A percentile compares a stretch with the other conserved stretches of the same genome.
Conservation (phyloP, 1,284 basidiomycete species). For the Volvariella volvacea region DNA sequence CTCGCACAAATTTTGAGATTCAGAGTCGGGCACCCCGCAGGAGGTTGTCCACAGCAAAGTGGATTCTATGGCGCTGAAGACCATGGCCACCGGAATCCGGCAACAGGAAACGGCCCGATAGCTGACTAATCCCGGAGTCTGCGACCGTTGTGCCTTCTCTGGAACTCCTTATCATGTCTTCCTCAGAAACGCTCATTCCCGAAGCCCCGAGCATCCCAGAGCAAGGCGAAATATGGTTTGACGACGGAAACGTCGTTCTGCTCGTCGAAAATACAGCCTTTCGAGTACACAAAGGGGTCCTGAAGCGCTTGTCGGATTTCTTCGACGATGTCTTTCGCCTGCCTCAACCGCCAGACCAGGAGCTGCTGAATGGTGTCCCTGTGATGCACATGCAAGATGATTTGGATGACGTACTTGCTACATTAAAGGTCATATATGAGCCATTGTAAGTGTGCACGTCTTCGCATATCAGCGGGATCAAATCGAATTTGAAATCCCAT, state of each 20-base stretch:
- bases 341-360: slow-evolving; percentile 24
- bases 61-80: too few relatives aligned
- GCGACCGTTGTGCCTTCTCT: too few relatives aligned
- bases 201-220: too few relatives aligned
- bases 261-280: slow-evolving; percentile 25
- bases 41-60: too few relatives aligned
- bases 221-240: slow-evolving; percentile 23
- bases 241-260: slow-evolving; percentile 33
- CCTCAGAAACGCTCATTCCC: too few relatives aligned
- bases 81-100: too few relatives aligned
- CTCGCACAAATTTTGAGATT: too few relatives aligned
- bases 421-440: slow-evolving; percentile 26
- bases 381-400: slow-evolving; percentile 23
- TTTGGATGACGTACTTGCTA: slow-evolving; percentile 23
- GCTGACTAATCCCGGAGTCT: too few relatives aligned
- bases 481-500: not conserved
- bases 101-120: too few relatives aligned
- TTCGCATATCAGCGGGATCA: not conserved
- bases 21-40: too few relatives aligned
- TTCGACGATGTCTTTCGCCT: slow-evolving; percentile 30
- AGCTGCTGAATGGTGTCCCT: slow-evolving; percentile 24
- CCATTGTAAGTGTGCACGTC: slow-evolving; percentile 23
- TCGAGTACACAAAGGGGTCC: slow-evolving; percentile 31
- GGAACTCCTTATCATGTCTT: too few relatives aligned
- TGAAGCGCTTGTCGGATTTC: slow-evolving; percentile 30